Percentiles rank a stretch among this genome's conserved stretches.
Evolutionary conservation across 2,329 filamentous ascomycete species (phyloP).

Genomic region (Pestalotiopsis sp.): DNA sequence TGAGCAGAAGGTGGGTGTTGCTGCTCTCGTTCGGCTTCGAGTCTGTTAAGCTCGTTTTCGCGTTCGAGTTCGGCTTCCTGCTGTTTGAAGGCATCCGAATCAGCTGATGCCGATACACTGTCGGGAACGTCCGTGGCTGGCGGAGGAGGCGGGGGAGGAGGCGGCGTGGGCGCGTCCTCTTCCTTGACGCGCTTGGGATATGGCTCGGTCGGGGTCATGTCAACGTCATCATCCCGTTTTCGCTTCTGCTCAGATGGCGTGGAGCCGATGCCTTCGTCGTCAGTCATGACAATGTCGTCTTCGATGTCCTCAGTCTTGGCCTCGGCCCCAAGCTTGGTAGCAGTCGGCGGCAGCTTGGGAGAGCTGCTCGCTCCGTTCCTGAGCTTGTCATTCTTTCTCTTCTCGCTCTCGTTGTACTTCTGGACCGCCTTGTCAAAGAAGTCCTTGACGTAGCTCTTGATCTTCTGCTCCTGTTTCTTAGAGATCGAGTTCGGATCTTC

Average conservation of each 20-base stretch:
- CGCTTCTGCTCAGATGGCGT: conserved; percentile 62
- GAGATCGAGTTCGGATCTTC: conserved; percentile 75
- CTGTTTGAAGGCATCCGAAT: conserved; percentile 45
- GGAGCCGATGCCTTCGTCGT: conserved; percentile 46
- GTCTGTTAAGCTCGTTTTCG: conserved; percentile 41
- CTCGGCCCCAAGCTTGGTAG: conserved; percentile 24
- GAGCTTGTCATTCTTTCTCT: conserved; percentile 56
- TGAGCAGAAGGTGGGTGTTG: not conserved
- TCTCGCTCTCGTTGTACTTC: conserved; percentile 72
- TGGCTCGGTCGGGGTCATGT: conserved; percentile 56
- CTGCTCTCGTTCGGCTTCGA: conserved; percentile 35
- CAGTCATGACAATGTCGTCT: conserved; percentile 37
- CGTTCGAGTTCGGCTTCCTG: conserved; percentile 38
- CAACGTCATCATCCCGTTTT: conserved; percentile 56
- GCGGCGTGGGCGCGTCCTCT: conserved; percentile 47
- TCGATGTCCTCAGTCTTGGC: conserved; percentile 35
- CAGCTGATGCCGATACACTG: conserved; percentile 52
- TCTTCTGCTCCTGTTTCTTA: conserved; percentile 77
- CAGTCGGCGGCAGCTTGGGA: conserved; percentile 25
- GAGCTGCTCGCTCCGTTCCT: conserved; percentile 28
- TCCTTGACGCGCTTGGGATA: conserved; percentile 56
- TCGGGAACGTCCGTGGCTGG: conserved; percentile 51
- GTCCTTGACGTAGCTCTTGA: conserved; percentile 81
- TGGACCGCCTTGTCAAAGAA: conserved; percentile 85
- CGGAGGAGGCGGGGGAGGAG: conserved; percentile 52